phyloP scores from a whole-genome alignment of 257 asterid species.

The Petunia axillaris region DNA sequence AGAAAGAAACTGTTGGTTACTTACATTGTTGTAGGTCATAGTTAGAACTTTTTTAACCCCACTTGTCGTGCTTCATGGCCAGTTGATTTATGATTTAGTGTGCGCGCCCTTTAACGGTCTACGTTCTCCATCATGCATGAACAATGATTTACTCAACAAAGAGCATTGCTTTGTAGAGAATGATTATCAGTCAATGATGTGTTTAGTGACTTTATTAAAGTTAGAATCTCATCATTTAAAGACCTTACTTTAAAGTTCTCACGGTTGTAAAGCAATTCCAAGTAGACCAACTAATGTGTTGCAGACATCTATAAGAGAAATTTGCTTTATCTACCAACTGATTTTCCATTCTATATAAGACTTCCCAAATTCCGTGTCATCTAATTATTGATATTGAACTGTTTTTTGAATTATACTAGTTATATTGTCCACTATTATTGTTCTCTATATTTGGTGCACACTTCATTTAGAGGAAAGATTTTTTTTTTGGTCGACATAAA shows the following conservation, averaged over 20 bases:
- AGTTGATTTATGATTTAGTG: background rate
- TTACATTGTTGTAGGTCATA: background rate
- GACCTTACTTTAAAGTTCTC: background rate
- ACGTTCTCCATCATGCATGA: background rate
- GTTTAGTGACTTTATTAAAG: slow-evolving; percentile 12
- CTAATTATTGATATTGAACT: background rate
- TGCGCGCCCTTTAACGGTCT: background rate
- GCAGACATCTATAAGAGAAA: background rate
- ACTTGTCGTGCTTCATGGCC: background rate
- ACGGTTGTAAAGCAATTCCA: slow-evolving; percentile 9
- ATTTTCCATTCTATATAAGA: background rate
- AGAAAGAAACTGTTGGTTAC: background rate
- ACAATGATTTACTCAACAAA: background rate
- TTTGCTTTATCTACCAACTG: background rate
- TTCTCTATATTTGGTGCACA: background rate
- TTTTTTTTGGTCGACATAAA: background rate
- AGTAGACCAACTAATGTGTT: background rate
- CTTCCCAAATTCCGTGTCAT: background rate
- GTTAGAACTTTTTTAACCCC: background rate
- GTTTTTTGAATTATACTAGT: background rate
- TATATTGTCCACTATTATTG: background rate
- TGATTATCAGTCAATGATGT: slow-evolving; percentile 19
- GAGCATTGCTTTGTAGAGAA: background rate
- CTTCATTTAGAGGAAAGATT: too few relatives aligned
- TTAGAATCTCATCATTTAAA: slow-evolving; percentile 21